phyloP scores from a whole-genome alignment of 345 rosid species.

The Pelargonium nanum region DNA sequence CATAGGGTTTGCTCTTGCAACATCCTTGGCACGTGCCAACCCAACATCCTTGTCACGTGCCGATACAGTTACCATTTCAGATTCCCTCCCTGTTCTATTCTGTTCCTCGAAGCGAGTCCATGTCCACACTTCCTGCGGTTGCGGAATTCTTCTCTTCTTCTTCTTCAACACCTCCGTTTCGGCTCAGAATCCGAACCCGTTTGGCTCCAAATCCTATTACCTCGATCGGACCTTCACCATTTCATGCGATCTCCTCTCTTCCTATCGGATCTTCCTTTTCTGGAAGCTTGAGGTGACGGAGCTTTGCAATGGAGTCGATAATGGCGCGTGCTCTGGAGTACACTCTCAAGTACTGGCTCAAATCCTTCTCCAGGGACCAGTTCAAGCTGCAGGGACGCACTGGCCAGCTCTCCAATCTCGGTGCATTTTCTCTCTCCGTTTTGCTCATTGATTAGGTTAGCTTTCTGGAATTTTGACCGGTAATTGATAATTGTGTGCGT shows the following conservation, averaged over 20 bases:
- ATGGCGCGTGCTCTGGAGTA: conserved; percentile 92
- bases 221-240: not conserved
- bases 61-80: not conserved
- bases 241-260: not conserved
- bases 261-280: not conserved
- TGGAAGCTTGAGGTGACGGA: not conserved
- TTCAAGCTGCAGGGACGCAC: conserved; percentile 90
- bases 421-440: conserved; percentile 16
- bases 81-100: not conserved
- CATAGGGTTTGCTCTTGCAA: too few relatives aligned
- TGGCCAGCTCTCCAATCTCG: conserved; percentile 83
- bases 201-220: too few relatives aligned
- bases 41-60: not conserved
- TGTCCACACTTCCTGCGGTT: not conserved
- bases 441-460: not conserved
- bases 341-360: conserved; percentile 99
- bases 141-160: not conserved
- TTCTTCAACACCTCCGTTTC: not conserved
- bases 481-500: not conserved
- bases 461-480: not conserved
- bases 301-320: conserved; percentile 70
- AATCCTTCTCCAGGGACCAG: conserved; percentile 97
- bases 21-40: not conserved
- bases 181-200: too few relatives aligned
- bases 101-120: too few relatives aligned